phyloP scores from a whole-genome alignment of 305 asterid genomes.

The Coffea humblotiana region DNA sequence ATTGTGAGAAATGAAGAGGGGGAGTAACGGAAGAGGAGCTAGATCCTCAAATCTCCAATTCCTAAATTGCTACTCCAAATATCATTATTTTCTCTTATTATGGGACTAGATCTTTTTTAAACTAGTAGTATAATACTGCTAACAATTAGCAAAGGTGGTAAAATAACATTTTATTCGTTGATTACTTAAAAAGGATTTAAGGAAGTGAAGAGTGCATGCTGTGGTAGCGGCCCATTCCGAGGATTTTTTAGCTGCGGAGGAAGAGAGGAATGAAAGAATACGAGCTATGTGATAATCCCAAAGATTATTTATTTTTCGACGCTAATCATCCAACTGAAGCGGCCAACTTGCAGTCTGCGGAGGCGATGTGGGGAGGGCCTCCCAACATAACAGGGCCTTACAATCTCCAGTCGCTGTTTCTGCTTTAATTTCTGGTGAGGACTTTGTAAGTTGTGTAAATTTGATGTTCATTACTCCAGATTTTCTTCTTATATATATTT shows the following conservation, averaged over 20 bases:
- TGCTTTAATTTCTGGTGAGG: not conserved
- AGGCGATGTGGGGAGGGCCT: slow-evolving; percentile 8
- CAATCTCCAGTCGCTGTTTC: slow-evolving; percentile 6
- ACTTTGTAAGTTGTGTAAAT: not conserved
- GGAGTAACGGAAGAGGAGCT: too few species aligned
- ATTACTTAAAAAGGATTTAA: slow-evolving; percentile 20
- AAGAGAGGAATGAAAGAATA: slow-evolving; percentile 7
- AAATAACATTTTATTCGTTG: not conserved
- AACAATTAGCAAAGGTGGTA: too few species aligned
- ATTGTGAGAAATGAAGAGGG: too few species aligned
- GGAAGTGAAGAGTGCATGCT: slow-evolving; percentile 33
- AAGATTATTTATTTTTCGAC: slow-evolving; percentile 11
- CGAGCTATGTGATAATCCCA: slow-evolving; percentile 23
- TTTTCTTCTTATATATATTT: too few species aligned
- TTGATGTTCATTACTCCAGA: too few species aligned
- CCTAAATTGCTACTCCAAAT: too few species aligned
- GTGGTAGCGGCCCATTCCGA: slow-evolving; percentile 31
- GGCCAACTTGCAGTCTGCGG: not conserved
- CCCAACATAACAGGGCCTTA: not conserved
- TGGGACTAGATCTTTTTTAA: too few species aligned
- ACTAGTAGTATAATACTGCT: too few species aligned
- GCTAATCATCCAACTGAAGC: slow-evolving; percentile 1
- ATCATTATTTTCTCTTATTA: too few species aligned
- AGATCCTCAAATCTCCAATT: too few species aligned
- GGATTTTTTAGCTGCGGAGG: slow-evolving; percentile 35